Evolutionary conservation across 495 filamentous ascomycete species (phyloP).

Genomic region (Aspergillus haitiensis): DNA sequence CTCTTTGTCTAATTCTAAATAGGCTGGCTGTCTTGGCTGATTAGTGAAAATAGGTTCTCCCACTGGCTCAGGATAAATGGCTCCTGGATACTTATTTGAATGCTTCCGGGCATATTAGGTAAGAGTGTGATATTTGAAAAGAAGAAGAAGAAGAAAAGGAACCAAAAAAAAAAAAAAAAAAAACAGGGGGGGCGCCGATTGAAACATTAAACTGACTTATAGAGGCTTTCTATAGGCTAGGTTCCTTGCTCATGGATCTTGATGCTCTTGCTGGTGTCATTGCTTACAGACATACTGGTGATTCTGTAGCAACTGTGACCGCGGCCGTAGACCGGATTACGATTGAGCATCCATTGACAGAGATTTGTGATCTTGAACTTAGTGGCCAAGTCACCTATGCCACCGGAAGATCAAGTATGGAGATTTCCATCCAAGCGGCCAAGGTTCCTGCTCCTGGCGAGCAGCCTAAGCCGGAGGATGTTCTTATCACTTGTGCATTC

Average conservation of each 20-base stretch:
- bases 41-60: constrained; percentile 52
- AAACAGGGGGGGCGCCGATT: too few species aligned
- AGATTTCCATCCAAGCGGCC: constrained; percentile 73
- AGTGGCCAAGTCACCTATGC: constrained; percentile 80
- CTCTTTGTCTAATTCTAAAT: too few species aligned
- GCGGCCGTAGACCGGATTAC: constrained; percentile 80
- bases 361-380: constrained; percentile 79
- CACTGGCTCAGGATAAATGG: constrained; percentile 69
- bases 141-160: not conserved
- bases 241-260: constrained; percentile 76
- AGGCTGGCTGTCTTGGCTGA: constrained; percentile 17
- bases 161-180: too few species aligned
- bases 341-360: constrained; percentile 68
- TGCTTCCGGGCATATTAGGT: constrained; percentile 64
- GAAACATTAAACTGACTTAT: too few species aligned
- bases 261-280: constrained; percentile 80
- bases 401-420: constrained; percentile 77
- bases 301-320: constrained; percentile 74
- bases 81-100: constrained; percentile 69
- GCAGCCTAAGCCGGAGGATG: constrained; percentile 61
- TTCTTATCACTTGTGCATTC: constrained; percentile 77
- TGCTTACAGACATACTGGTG: constrained; percentile 80
- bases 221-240: constrained; percentile 47
- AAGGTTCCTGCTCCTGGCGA: constrained; percentile 60
- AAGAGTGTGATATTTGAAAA: constrained; percentile 4